Evolutionary conservation across 495 filamentous ascomycete genomes (phyloP).

Genomic region (Penicillium lividum): DNA sequence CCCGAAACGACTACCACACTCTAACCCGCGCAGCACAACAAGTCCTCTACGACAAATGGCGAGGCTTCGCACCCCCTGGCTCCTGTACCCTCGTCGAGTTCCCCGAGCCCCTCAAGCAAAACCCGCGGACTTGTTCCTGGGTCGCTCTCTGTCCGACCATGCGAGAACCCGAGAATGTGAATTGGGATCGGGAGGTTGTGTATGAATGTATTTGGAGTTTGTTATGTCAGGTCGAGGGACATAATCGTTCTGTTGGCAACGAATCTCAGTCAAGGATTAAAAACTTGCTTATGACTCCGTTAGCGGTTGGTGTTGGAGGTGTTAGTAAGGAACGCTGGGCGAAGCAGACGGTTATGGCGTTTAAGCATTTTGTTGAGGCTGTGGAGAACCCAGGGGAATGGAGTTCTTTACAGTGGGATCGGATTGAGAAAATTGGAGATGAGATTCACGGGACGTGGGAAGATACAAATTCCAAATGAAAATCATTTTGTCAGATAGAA

Average conservation of each 20-base stretch:
- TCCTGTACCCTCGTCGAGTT: slow-evolving; percentile 48
- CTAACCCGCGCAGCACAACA: slow-evolving; percentile 43
- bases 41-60: slow-evolving; percentile 45
- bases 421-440: slow-evolving; percentile 23
- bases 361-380: slow-evolving; percentile 50
- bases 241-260: slow-evolving; percentile 31
- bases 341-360: slow-evolving; percentile 47
- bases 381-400: slow-evolving; percentile 36
- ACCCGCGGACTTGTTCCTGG: slow-evolving; percentile 41
- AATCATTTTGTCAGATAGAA: slow-evolving; percentile 19
- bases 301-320: slow-evolving; percentile 47
- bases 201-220: slow-evolving; percentile 56
- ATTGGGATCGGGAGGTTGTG: slow-evolving; percentile 55
- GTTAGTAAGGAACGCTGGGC: slow-evolving; percentile 51
- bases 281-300: slow-evolving; percentile 48
- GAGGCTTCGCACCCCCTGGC: slow-evolving; percentile 51
- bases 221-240: slow-evolving; percentile 45
- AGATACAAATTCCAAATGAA: background rate
- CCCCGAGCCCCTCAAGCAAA: slow-evolving; percentile 30
- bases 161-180: slow-evolving; percentile 38
- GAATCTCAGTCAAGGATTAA: slow-evolving; percentile 22
- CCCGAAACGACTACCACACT: slow-evolving; percentile 44
- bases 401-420: slow-evolving; percentile 34
- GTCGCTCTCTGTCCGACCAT: slow-evolving; percentile 55
- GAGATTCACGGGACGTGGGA: slow-evolving; percentile 35